Evolutionary conservation across 768 basidiomycete species (phyloP).

Genomic region (Lanmaoa pseudosensibilis): DNA sequence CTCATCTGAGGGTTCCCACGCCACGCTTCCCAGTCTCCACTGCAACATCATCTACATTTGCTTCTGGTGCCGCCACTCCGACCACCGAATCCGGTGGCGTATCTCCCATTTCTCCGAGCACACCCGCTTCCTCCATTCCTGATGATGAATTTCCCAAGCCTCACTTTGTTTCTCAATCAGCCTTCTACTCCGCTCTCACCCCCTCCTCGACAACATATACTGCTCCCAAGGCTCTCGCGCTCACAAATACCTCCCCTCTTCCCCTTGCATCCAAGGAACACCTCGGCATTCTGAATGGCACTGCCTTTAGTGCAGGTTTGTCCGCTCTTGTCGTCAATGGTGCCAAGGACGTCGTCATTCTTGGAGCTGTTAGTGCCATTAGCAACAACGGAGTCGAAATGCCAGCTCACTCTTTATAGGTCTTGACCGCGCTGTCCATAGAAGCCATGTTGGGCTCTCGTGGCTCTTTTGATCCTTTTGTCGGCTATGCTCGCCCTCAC

Average conservation of each 20-base stretch:
- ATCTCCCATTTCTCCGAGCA: slow-evolving; percentile 47
- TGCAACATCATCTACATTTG: not conserved
- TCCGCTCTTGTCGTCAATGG: slow-evolving; percentile 73
- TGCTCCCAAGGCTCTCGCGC: slow-evolving; percentile 51
- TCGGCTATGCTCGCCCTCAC: slow-evolving; percentile 74
- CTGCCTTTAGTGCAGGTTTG: slow-evolving; percentile 81
- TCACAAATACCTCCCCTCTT: slow-evolving; percentile 63
- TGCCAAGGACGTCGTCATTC: slow-evolving; percentile 62
- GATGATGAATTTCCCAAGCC: slow-evolving; percentile 24
- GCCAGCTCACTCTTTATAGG: slow-evolving; percentile 36
- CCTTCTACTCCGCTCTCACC: not conserved
- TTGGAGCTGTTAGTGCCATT: slow-evolving; percentile 39
- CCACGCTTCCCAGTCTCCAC: slow-evolving; percentile 9
- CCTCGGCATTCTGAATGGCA: slow-evolving; percentile 81
- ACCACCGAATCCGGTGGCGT: slow-evolving; percentile 36
- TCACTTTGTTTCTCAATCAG: not conserved
- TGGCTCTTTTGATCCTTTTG: slow-evolving; percentile 75
- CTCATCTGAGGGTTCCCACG: slow-evolving; percentile 16
- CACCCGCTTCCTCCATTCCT: slow-evolving; percentile 27
- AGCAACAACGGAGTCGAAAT: no score
- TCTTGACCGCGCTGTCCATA: slow-evolving; percentile 79
- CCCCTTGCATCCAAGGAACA: slow-evolving; percentile 74
- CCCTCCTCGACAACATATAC: slow-evolving; percentile 12
- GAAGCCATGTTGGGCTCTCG: slow-evolving; percentile 78
- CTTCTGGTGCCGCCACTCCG: slow-evolving; percentile 23